phyloP scores from a whole-genome alignment of 768 basidiomycete species.

The Mycena capillaripes region DNA sequence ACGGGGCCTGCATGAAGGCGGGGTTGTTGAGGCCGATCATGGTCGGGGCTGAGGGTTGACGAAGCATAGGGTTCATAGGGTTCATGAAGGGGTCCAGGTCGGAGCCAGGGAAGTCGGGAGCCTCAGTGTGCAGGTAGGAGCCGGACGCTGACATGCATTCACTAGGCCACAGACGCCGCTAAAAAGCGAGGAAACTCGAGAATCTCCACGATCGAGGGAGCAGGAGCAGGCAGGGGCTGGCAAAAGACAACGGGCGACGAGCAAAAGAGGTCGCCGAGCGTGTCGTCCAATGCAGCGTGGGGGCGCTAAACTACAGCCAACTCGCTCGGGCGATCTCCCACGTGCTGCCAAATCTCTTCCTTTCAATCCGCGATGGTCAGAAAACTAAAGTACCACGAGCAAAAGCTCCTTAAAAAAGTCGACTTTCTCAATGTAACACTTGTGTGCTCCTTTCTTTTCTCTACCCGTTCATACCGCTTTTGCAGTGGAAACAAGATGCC shows the following conservation, averaged over 20 bases:
- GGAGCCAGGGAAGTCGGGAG: slow-evolving; percentile 24
- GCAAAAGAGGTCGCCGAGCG: not conserved
- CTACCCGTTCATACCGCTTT: slow-evolving; percentile 25
- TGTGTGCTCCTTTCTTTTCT: slow-evolving; percentile 19
- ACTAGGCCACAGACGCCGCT: slow-evolving; percentile 5
- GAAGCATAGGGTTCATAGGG: slow-evolving; percentile 33
- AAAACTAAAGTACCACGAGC: slow-evolving; percentile 96
- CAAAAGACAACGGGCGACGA: not conserved
- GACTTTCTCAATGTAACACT: slow-evolving; percentile 88
- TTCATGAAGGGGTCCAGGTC: slow-evolving; percentile 33
- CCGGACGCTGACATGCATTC: slow-evolving; percentile 35
- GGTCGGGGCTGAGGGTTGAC: slow-evolving; percentile 22
- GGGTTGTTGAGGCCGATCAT: slow-evolving; percentile 38
- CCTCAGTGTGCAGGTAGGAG: slow-evolving; percentile 33
- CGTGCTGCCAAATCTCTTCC: slow-evolving; percentile 1
- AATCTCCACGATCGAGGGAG: not conserved
- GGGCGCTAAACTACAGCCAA: slow-evolving; percentile 27
- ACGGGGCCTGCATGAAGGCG: slow-evolving; percentile 46
- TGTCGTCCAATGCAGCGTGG: slow-evolving; percentile 30
- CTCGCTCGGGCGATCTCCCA: slow-evolving; percentile 16
- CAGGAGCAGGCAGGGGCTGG: not conserved
- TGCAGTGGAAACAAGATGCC: slow-evolving; percentile 96
- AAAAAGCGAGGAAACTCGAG: slow-evolving; percentile 20
- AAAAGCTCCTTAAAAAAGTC: slow-evolving; percentile 95
- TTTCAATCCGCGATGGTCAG: slow-evolving; percentile 74